A percentile compares a stretch with the other conserved stretches of the same genome.
Conservation (phyloP, 2,329 filamentous ascomycete genomes). For the Colletotrichum cuscutae region DNA sequence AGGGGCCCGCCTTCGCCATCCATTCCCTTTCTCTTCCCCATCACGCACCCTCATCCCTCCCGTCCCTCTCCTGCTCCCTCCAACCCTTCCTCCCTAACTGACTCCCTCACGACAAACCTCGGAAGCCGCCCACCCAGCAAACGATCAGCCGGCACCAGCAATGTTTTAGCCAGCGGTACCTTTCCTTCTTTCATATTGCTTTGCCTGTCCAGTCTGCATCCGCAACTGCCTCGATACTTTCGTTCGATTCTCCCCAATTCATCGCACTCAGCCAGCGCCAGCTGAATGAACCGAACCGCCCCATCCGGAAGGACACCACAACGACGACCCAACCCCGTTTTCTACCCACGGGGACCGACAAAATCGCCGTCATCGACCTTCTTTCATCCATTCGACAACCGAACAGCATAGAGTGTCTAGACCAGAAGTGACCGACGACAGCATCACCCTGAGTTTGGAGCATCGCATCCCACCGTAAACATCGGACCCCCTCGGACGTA, state of each 20-base stretch:
- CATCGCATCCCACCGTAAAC: neutral
- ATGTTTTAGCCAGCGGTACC: constrained; percentile 27
- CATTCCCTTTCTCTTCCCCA: constrained; percentile 24
- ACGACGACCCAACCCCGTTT: constrained; percentile 9
- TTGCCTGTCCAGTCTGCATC: constrained; percentile 3
- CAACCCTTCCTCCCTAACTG: constrained; percentile 13
- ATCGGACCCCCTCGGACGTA: neutral
- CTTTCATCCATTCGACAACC: neutral
- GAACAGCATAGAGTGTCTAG: neutral
- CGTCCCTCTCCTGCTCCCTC: constrained; percentile 29
- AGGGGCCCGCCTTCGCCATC: constrained; percentile 14
- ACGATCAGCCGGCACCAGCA: constrained; percentile 16
- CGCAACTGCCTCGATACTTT: constrained; percentile 26
- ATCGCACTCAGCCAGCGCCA: neutral
- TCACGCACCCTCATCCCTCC: constrained; percentile 31
- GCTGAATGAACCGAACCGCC: constrained; percentile 5
- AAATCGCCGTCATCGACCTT: constrained; percentile 3
- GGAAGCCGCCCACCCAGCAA: constrained; percentile 14
- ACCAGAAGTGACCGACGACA: neutral
- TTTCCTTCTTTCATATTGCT: constrained; percentile 14
- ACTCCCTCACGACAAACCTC: constrained; percentile 13
- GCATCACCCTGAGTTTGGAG: neutral
- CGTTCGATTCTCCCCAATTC: constrained; percentile 2
- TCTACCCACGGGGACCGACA: neutral
- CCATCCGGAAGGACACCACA: constrained; percentile 20